A percentile compares a stretch with the other conserved stretches of the same genome.
Evolutionary conservation across 768 basidiomycete species (phyloP).

Genomic region (Naganishia onofrii): DNA sequence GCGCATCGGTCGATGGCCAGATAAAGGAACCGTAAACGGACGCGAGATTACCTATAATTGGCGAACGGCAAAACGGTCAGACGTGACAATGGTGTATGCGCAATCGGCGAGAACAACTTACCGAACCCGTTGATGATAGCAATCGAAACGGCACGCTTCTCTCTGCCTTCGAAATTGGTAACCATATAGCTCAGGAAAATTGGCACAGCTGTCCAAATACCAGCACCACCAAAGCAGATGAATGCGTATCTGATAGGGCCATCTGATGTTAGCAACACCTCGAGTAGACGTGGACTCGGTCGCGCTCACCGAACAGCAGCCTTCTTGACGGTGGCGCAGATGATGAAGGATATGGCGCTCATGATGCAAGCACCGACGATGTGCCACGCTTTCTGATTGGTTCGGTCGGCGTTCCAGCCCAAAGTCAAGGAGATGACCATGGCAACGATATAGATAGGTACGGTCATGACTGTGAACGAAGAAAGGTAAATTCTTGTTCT

Average conservation of each 20-base stretch:
- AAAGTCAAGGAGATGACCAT: constrained; percentile 40
- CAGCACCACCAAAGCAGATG: constrained; percentile 49
- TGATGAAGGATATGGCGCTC: constrained; percentile 41
- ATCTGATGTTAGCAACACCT: background rate
- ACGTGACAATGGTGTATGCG: background rate
- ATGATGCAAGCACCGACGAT: constrained; percentile 37
- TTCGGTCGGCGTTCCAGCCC: constrained; percentile 44
- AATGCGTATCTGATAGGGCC: constrained; percentile 40
- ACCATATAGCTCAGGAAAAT: constrained; percentile 49
- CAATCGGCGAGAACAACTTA: constrained; percentile 1
- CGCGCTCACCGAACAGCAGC: constrained; percentile 34
- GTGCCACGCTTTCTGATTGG: constrained; percentile 44
- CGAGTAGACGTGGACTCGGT: no score
- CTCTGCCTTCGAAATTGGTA: constrained; percentile 48
- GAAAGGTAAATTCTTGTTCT: no score
- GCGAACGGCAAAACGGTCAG: background rate
- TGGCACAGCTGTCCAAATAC: constrained; percentile 50
- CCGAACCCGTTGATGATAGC: constrained; percentile 51
- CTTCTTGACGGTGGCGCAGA: constrained; percentile 42
- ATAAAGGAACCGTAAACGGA: constrained; percentile 49
- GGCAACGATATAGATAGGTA: constrained; percentile 48
- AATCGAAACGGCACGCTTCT: constrained; percentile 49
- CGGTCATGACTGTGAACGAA: constrained; percentile 43
- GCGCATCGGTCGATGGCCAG: constrained; percentile 46
- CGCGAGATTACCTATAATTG: constrained; percentile 37